Evolutionary conservation across 2,329 filamentous ascomycete species (phyloP).

Genomic region (Byssochlamys sp.): DNA sequence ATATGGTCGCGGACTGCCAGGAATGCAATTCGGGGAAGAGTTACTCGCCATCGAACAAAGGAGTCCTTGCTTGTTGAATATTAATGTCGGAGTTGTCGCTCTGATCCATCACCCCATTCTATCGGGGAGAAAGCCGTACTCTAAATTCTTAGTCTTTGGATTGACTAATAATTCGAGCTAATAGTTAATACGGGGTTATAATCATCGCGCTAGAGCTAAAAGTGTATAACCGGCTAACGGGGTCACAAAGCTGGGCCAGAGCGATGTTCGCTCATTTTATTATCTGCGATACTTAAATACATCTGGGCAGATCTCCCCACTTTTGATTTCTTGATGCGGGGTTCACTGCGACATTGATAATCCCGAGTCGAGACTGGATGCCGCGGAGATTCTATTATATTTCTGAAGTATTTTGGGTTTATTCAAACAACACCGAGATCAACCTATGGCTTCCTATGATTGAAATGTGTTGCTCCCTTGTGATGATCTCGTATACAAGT

Average conservation of each 20-base stretch:
- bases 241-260: background rate
- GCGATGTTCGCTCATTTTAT: background rate
- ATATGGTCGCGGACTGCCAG: slow-evolving; percentile 15
- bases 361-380: background rate
- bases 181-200: background rate
- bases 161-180: background rate
- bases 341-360: background rate
- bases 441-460: no score
- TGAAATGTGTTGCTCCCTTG: no score
- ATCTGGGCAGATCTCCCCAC: background rate
- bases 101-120: background rate
- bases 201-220: background rate
- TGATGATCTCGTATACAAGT: no score
- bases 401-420: background rate
- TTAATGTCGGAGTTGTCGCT: background rate
- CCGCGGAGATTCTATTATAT: background rate
- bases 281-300: background rate
- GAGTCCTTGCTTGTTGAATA: background rate
- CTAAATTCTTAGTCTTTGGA: background rate
- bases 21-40: background rate
- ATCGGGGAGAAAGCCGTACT: background rate
- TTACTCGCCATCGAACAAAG: background rate
- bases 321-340: background rate
- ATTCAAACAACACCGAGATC: background rate
- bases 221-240: background rate